Base-by-base conservation (phyloP, 2,329 filamentous ascomycete species). In the Fusarium temperatum region DNA sequence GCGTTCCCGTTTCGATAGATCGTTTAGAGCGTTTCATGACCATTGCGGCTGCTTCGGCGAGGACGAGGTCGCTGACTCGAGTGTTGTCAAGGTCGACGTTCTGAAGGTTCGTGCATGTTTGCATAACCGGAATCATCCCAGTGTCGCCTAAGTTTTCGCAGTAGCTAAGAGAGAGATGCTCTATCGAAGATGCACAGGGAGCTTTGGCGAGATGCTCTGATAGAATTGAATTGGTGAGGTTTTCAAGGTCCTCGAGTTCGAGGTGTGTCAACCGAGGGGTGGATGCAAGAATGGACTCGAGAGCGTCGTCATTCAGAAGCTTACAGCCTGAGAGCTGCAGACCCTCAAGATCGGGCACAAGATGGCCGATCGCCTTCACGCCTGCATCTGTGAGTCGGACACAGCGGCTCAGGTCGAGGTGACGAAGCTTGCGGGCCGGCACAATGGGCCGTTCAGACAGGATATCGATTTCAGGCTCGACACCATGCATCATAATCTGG, bases 31-130 rank as follows among this genome's bases (percentile, higher is more conserved):
- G 92, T 59, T 87, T 86, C 63, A 91, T 90, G 22, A 98, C 89
- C 85, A 94, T 93, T n/a, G 89, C 86, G 14, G 95, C 94, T 5
- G 95, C 94, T 85, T 98, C 96, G 64, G 92, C 89, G 15, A 98
- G 89, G 9, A 94, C 91, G 4, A 98, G 88, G 78, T 98, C 94
- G 22, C 94, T 96, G 72, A 98, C 91, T 53, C 93, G 91, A 0
- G 96, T 98, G 81, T 98, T 98, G 84, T 99, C 96, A 87, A 98
- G 91, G 59, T 97, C 94, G 20, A 97, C 84, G 36, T 88, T 93
- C 54, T 87, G 86, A 20, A 98, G 87, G 20, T 84, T 87, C 1
- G 88, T 87, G 81, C 95, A 97, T 36, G 87, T 89, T 78, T 94
- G 94, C 75, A 98, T 86, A 6, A 98, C 85, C 2, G 93, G 93